Base-by-base conservation (phyloP, 2,329 filamentous ascomycete genomes). In the Alternaria sp. region DNA sequence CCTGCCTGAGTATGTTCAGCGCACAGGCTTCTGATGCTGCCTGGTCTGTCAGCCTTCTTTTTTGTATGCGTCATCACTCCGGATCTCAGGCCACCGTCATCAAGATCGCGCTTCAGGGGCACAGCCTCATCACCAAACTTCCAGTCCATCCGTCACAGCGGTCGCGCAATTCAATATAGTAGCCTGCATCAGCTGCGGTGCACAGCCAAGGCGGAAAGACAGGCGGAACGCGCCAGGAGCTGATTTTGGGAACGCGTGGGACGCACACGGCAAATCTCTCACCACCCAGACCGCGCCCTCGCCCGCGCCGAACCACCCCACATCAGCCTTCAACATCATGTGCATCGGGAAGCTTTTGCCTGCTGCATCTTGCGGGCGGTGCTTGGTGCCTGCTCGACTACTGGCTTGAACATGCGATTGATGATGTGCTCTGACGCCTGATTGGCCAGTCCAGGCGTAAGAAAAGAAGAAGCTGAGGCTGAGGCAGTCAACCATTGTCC, bases 401-500 rank as follows among this genome's bases (percentile, higher is more conserved):
- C 30, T 58, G 43, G 55, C 47, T 62, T 44, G 36, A 57, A 52
- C n/a, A 54, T 17, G 13, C 23, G 11, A 23, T 60, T 54, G 19
- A 36, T 52, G 49, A 23, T 28, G 17, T 11, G 28, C 40, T 50
- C n/a, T 15, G 15, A 23, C 28, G 19, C 11, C 6, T 62, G 58
- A 67, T 67, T 67, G 66, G 68, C 25, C 40, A 44, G 55, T 59
- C 21, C 32, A 23, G 32, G 25, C 54, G 30, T 26, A 25, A 40
- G 43, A 11, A 50, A 50, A 30, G 19, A 43, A 46, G 32, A 47
- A 40, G 61, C 57, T 58, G 70, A 68, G 67, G 69, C 69, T 73
- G 67, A 71, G 65, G 60, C 63, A 50, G 46, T 66, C 52, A 64
- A 55, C 68, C 69, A 68, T 72, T 71, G 57, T 40, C 70, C 67